phyloP scores from a whole-genome alignment of 1,284 basidiomycete species.

The Microbotryum scabiosae region DNA sequence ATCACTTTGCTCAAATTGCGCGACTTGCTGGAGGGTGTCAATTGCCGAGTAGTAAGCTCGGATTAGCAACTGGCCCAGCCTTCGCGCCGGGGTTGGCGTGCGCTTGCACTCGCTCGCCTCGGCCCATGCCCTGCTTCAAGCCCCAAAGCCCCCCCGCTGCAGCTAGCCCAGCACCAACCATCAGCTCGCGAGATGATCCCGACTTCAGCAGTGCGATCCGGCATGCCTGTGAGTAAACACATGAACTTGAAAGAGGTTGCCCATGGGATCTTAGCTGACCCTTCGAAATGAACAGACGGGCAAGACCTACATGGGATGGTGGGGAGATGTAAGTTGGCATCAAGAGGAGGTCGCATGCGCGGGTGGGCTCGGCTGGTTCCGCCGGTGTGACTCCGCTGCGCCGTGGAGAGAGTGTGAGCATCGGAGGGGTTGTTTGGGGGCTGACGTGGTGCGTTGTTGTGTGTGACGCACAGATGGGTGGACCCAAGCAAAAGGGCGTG shows the following conservation, averaged over 20 bases:
- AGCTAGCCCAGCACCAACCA: too few species aligned
- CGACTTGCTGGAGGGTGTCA: too few species aligned
- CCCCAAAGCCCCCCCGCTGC: too few species aligned
- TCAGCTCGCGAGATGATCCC: conserved; percentile 53
- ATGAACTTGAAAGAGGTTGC: too few species aligned
- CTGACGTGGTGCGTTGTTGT: neutral
- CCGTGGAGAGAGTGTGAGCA: neutral
- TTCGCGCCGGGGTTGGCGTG: too few species aligned
- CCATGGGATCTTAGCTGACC: too few species aligned
- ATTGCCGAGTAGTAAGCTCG: too few species aligned
- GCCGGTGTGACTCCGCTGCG: too few species aligned
- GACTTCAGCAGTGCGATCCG: conserved; percentile 52
- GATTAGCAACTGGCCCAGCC: too few species aligned
- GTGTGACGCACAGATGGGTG: conserved; percentile 42
- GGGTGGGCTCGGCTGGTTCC: neutral
- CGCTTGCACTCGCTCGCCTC: too few species aligned
- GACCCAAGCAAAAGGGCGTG: conserved; percentile 68
- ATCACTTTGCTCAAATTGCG: too few species aligned
- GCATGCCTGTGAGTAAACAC: conserved; percentile 66
- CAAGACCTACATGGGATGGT: conserved; percentile 67
- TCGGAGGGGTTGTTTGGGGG: neutral
- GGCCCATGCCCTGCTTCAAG: too few species aligned
- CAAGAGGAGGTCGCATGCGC: neutral
- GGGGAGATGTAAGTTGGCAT: conserved; percentile 55
- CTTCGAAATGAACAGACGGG: conserved; percentile 27